phyloP scores from a whole-genome alignment of 306 rosid genomes.

The Hippophae gyantsensis region DNA sequence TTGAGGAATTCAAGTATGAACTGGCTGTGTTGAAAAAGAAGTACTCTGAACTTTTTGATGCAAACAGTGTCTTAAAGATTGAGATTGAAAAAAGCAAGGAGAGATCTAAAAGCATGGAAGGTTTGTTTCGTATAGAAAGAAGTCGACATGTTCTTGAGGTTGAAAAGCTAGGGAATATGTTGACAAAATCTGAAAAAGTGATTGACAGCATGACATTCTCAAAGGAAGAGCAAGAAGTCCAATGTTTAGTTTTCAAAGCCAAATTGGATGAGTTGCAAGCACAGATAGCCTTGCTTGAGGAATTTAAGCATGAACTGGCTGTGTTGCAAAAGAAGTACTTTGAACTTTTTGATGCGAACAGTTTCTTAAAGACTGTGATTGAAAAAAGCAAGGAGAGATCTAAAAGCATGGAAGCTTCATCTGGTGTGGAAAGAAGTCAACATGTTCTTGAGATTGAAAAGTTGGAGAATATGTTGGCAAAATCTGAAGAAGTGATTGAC shows the following conservation, averaged over 20 bases:
- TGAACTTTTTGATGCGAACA: slow-evolving; percentile 41
- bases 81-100: slow-evolving; percentile 43
- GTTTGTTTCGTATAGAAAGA: slow-evolving; percentile 18
- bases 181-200: slow-evolving; percentile 44
- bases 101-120: slow-evolving; percentile 30
- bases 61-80: slow-evolving; percentile 28
- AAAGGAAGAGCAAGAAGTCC: slow-evolving; percentile 70
- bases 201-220: slow-evolving; percentile 51
- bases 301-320: slow-evolving; percentile 40
- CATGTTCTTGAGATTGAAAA: slow-evolving; percentile 47
- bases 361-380: slow-evolving; percentile 28
- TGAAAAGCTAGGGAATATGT: slow-evolving; percentile 49
- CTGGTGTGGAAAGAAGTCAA: slow-evolving; percentile 21
- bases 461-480: slow-evolving; percentile 44
- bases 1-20: slow-evolving; percentile 34
- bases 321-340: slow-evolving; percentile 45
- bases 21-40: slow-evolving; percentile 41
- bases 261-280: slow-evolving; percentile 55
- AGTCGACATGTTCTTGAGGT: slow-evolving; percentile 39
- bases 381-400: slow-evolving; percentile 37
- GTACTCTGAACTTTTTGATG: slow-evolving; percentile 40
- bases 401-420: slow-evolving; percentile 27
- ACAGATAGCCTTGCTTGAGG: slow-evolving; percentile 44
- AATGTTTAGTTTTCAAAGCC: slow-evolving; percentile 48
- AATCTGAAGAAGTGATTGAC: slow-evolving; percentile 47